Evolutionary conservation across 2,329 filamentous ascomycete genomes (phyloP), one percentile per base, ranked within the genome.

Genomic region (Ceratocystis diversiconidia): DNA sequence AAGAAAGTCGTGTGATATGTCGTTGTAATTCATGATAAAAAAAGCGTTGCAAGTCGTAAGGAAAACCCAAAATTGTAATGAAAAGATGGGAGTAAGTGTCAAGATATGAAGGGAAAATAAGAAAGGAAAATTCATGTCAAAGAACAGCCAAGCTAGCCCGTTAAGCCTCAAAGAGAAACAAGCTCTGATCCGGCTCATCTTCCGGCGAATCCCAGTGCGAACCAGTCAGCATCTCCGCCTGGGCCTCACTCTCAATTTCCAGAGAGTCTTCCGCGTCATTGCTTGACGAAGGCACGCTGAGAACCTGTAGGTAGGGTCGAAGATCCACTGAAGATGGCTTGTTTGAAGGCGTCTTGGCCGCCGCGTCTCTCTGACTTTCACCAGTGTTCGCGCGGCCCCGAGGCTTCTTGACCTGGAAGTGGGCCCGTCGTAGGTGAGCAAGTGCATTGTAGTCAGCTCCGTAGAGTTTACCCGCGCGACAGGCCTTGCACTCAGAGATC

Each of bases 391-490:
- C 72, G 46, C 68, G 65, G 44, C 75, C 76, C 15, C 81, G 77
- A 6, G 76, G 72, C 1, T 76, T 72, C 74, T 82, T 83, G 63
- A 79, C 86, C 72, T 88, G 89, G 79, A 96, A 97, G 73, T 97
- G 92, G 0, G 88, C 87, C 62, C 92, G 85, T 52, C 92, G 83
- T 7, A 97, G 81, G 73, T 97, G 92, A 0, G 91, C 92, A 0
- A 91, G 91, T 0, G 92, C 92, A 71, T 97, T 97, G 76, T 97
- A 96, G 76, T 96, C 94, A 17, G 89, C 89, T 2, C 88, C 88
- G 71, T 97, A 97, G 67, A 83, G 82, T 78, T 96, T 96, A 65
- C 81, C 77, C 57, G 81, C 81, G 61, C 80, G 82, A 74, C 92
- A 97, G 61, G 88, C 83, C 75, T 95, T 95, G 82, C 92, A 96